Percentiles rank a stretch among this genome's conserved stretches.
Conservation (phyloP, 768 basidiomycete genomes). For the Boletus subcaerulescens region DNA sequence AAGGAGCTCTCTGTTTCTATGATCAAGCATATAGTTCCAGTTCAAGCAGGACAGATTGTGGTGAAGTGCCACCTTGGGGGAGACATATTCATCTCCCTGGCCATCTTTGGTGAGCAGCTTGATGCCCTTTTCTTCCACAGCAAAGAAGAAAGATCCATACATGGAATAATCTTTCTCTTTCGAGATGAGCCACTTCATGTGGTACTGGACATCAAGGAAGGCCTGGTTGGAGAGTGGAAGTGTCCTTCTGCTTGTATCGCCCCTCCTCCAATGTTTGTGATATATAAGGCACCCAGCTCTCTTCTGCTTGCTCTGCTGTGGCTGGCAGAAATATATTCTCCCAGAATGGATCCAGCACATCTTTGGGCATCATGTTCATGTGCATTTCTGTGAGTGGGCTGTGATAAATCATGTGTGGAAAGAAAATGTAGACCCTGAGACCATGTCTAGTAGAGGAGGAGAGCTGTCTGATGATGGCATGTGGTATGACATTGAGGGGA, state of each 20-base stretch:
- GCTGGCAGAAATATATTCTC: slow-evolving; percentile 3
- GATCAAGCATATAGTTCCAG: slow-evolving; percentile 7
- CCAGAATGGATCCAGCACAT: slow-evolving; percentile 6
- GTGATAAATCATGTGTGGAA: slow-evolving; percentile 10
- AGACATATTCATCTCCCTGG: neutral
- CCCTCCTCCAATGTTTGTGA: neutral
- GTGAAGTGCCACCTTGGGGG: neutral
- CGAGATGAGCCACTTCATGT: no score
- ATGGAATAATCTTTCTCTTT: neutral
- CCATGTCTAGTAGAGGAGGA: neutral
- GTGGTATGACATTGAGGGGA: slow-evolving; percentile 2
- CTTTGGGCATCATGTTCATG: slow-evolving; percentile 1
- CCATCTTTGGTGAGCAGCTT: slow-evolving; percentile 14
- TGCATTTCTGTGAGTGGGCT: neutral
- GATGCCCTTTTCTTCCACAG: slow-evolving; percentile 8
- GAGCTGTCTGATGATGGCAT: slow-evolving; percentile 1
- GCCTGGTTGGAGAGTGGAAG: neutral
- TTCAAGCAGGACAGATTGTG: neutral
- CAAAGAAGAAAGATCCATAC: slow-evolving; percentile 18
- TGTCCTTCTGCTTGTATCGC: neutral
- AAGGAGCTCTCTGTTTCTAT: neutral
- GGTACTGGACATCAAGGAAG: no score
- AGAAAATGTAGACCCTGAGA: slow-evolving; percentile 3
- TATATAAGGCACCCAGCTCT: neutral
- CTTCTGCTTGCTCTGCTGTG: neutral